Conservation (phyloP, 2,329 filamentous ascomycete genomes). For the Fusarium nygamai region DNA sequence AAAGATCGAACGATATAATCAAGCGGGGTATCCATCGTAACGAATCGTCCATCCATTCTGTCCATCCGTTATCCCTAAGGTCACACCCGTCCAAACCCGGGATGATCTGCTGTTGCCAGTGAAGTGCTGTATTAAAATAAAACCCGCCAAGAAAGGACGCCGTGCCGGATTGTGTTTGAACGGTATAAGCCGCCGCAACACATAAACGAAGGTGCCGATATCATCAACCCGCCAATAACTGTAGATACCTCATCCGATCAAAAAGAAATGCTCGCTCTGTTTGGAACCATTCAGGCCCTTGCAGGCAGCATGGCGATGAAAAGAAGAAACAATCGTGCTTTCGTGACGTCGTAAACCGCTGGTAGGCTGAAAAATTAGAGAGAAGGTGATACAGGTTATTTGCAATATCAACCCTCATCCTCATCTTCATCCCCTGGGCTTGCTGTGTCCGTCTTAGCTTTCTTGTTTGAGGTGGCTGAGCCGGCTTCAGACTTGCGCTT, state of each 20-base stretch:
- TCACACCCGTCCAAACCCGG: conserved; percentile 32
- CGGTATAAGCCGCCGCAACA: conserved; percentile 4
- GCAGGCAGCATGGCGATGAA: conserved; percentile 20
- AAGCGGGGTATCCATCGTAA: conserved; percentile 57
- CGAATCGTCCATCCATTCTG: conserved; percentile 58
- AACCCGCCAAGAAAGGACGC: conserved; percentile 22
- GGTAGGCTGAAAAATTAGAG: conserved; percentile 45
- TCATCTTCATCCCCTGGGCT: conserved; percentile 54
- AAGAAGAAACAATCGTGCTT: conserved; percentile 43
- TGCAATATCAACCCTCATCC: conserved; percentile 52
- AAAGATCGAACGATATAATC: conserved; percentile 38
- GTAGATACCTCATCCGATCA: conserved; percentile 14
- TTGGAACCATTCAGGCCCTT: background rate
- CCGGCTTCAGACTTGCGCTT: conserved; percentile 70
- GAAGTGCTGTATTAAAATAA: conserved; percentile 50
- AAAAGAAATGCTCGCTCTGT: conserved; percentile 10
- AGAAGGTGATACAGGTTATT: conserved; percentile 13
- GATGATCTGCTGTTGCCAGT: conserved; percentile 53
- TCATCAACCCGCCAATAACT: conserved; percentile 23
- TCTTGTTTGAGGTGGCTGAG: conserved; percentile 63
- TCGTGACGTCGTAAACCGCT: conserved; percentile 52
- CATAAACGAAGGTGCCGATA: conserved; percentile 28
- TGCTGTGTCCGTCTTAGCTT: conserved; percentile 62
- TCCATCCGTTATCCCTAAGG: conserved; percentile 49
- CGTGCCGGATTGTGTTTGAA: background rate